These are phyloP conservation scores for Amphicarpaea edgeworthii DNA, from an alignment of 306 rosid genomes.

Conservation along the genomic window DNA sequence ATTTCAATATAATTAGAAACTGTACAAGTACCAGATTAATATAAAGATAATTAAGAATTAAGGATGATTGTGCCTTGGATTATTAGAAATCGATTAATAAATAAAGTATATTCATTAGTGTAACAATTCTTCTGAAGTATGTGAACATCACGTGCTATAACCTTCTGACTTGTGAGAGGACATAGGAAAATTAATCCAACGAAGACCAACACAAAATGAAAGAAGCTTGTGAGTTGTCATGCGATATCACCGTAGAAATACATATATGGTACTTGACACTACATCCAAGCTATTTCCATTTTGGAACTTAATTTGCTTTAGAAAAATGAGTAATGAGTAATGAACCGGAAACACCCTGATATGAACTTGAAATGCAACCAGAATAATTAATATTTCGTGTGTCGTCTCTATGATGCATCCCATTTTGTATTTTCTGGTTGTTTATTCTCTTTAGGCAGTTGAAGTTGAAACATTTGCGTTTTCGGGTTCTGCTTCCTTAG, in stretches of 20 bases:
- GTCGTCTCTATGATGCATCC: background rate
- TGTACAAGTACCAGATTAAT: background rate
- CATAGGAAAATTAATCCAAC: background rate
- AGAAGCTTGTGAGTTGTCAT: background rate
- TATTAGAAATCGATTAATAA: too few species aligned
- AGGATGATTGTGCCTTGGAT: background rate
- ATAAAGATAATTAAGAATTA: background rate
- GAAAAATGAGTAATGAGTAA: too few species aligned
- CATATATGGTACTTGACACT: background rate
- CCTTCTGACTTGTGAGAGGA: background rate
- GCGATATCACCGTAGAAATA: background rate
- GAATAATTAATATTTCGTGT: background rate
- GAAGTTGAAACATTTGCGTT: conserved; percentile 41
- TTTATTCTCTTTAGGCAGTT: background rate
- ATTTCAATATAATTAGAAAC: too few species aligned
- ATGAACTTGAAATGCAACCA: conserved; percentile 11
- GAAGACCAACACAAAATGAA: background rate
- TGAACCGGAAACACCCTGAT: background rate
- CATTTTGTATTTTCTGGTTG: conserved; percentile 11
- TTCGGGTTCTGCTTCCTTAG: conserved; percentile 19
- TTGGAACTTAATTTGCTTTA: too few species aligned
- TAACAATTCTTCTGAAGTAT: background rate
- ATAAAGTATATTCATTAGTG: too few species aligned
- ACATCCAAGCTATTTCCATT: too few species aligned
- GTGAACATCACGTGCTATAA: conserved; percentile 1